These are phyloP conservation scores for Agrocybe pediades DNA, from an alignment of 768 basidiomycete species.

Conservation along the genomic window DNA sequence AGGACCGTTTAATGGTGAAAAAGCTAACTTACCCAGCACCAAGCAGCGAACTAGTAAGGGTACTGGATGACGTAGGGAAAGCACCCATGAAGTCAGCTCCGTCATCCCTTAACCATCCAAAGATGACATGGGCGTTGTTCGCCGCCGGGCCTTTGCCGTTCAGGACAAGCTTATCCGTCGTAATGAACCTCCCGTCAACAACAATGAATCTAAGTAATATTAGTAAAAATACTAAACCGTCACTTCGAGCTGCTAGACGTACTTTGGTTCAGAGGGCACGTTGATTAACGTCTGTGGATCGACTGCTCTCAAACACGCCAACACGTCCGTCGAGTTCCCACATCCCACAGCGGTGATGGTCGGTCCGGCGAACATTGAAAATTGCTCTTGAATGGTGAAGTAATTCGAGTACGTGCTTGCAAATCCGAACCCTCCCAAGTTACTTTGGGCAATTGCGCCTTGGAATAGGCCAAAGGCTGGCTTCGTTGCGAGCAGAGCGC, in stretches of 20 bases:
- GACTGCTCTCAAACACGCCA: slow-evolving; percentile 38
- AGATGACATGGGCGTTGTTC: slow-evolving; percentile 35
- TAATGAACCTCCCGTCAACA: slow-evolving; percentile 50
- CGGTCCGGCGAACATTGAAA: slow-evolving; percentile 29
- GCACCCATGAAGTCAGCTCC: slow-evolving; percentile 47
- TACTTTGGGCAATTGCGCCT: slow-evolving; percentile 45
- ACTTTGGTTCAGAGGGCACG: slow-evolving; percentile 34
- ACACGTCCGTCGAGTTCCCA: slow-evolving; percentile 27
- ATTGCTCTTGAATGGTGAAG: slow-evolving; percentile 44
- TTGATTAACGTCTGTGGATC: slow-evolving; percentile 37
- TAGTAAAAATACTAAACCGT: not conserved
- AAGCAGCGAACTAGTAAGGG: slow-evolving; percentile 14
- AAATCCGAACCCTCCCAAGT: slow-evolving; percentile 49
- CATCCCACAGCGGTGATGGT: slow-evolving; percentile 44
- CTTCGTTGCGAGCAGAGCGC: slow-evolving; percentile 35
- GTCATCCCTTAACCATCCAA: slow-evolving; percentile 54
- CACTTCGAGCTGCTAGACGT: not conserved
- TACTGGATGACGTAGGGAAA: slow-evolving; percentile 17
- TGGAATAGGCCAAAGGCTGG: slow-evolving; percentile 39
- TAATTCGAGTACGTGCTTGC: slow-evolving; percentile 52
- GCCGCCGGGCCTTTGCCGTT: slow-evolving; percentile 40
- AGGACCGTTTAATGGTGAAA: slow-evolving; percentile 9
- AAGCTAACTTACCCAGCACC: slow-evolving; percentile 20
- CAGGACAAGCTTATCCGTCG: slow-evolving; percentile 36
- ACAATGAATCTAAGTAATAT: slow-evolving; percentile 35